Evolutionary conservation across 2,329 filamentous ascomycete species (phyloP).

Genomic region (Chaetomium sp.): DNA sequence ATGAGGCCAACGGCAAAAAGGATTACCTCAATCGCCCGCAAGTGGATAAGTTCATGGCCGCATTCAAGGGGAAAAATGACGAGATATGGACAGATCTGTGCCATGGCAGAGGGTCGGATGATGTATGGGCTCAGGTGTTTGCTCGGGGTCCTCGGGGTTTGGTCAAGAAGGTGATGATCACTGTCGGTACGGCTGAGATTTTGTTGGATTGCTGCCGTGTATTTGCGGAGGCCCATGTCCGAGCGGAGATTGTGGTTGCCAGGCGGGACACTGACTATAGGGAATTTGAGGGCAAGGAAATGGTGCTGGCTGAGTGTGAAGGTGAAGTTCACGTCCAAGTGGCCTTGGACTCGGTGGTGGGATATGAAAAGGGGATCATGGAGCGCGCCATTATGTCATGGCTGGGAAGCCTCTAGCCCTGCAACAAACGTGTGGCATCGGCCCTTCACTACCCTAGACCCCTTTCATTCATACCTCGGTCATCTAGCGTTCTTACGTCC

Average conservation of each 20-base stretch:
- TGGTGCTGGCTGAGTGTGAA: conserved; percentile 27
- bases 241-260: conserved; percentile 13
- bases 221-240: conserved; percentile 20
- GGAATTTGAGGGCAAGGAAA: conserved; percentile 14
- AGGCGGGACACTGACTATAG: not conserved
- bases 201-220: conserved; percentile 26
- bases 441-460: not conserved
- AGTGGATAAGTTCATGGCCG: conserved; percentile 15
- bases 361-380: conserved; percentile 26
- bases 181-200: conserved; percentile 28
- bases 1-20: conserved; percentile 22
- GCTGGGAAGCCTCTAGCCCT: conserved; percentile 14
- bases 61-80: conserved; percentile 16
- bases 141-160: not conserved
- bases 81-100: conserved; percentile 31
- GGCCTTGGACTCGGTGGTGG: conserved; percentile 24
- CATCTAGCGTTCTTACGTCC: not conserved
- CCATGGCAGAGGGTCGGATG: not conserved
- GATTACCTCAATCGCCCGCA: conserved; percentile 28
- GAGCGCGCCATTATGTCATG: conserved; percentile 20
- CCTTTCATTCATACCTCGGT: not conserved
- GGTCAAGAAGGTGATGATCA: conserved; percentile 27
- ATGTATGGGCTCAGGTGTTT: conserved; percentile 25
- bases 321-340: conserved; percentile 31
- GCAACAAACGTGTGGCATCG: not conserved